phyloP scores from a whole-genome alignment of 1,284 basidiomycete genomes.

The Ceratobasidium sp. region DNA sequence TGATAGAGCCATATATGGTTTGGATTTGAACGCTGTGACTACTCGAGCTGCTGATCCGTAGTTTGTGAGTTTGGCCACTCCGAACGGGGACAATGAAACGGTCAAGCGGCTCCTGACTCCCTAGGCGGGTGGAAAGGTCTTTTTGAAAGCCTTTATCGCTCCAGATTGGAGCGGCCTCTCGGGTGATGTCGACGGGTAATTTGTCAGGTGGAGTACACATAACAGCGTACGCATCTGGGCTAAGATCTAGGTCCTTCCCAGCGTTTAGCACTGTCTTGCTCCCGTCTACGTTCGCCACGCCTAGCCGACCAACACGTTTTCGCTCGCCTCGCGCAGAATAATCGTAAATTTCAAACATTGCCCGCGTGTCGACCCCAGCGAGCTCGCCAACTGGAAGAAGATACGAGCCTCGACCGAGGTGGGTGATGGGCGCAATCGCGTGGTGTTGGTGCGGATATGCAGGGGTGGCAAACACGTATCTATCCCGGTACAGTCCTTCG shows the following conservation, averaged over 20 bases:
- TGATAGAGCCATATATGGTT: background rate
- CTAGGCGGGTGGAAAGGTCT: background rate
- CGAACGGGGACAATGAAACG: conserved; percentile 15
- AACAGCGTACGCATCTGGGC: conserved; percentile 29
- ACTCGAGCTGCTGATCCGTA: background rate
- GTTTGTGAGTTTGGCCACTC: background rate
- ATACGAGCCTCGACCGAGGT: background rate
- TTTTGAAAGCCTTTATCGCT: conserved; percentile 12
- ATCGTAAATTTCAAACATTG: conserved; percentile 34
- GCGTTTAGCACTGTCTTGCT: background rate
- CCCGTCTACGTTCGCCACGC: background rate
- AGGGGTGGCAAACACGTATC: conserved; percentile 27
- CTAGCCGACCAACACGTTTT: background rate
- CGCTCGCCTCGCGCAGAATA: background rate
- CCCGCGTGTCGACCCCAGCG: conserved; percentile 8
- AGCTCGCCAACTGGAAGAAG: conserved; percentile 17
- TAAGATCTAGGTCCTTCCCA: background rate
- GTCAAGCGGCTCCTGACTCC: conserved; percentile 2
- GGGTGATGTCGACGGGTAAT: conserved; percentile 5
- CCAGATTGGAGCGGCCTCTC: conserved; percentile 3
- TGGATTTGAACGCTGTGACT: background rate
- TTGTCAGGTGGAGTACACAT: conserved; percentile 25
- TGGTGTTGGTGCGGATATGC: conserved; percentile 17
- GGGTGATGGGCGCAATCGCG: conserved; percentile 24
- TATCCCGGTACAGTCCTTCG: conserved; percentile 23